Evolutionary conservation across 371 early-diverging fungal genomes (phyloP), one percentile per base, ranked within the genome.

Genomic region (Circinella minor): DNA sequence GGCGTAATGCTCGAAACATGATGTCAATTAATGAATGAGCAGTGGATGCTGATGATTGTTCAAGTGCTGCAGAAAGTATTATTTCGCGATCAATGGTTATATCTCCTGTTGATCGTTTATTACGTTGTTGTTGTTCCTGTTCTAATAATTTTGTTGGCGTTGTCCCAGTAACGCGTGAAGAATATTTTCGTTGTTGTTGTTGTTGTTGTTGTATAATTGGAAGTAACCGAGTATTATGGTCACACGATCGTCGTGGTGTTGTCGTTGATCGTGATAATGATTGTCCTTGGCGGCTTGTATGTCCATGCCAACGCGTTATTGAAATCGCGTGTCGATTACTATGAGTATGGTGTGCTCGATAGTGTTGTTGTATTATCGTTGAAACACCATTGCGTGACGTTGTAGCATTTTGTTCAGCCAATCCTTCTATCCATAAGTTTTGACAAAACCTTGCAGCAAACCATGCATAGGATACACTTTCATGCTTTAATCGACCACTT

Each of bases 21-120:
- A 75, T 73, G 7, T 77, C 74, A 18, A 80, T 61, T 18, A 81
- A 55, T 2, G 78, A 73, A 13, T 79, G 77, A 0, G 81, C 82
- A 10, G 77, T 79, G 0, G 79, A 71, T 0, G 74, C 75, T 27
- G 78, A 72, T 0, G 82, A 84, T 60, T 82, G 84, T 57, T 78
- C 78, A 4, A 84, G 57, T 1, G 84, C 84, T 17, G 74, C 79
- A 4, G 76, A 71, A 38, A 70, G 68, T 20, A 68, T 54, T 15
- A 51, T 17, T 20, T 55, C 65, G 51, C 49, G 49, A 55, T 65
- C 65, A 34, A 7, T 34, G 0, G 57, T 34, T 34, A 57, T 57
- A 4, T 57, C 62, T 13, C 15, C 14, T 55, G 27, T 13, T 36
- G 57, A 55, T 55, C 57, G 57, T 51, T 51, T 51, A 4, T 15